A percentile compares a stretch with the other conserved stretches of the same genome.
Conservation (phyloP, 2,329 filamentous ascomycete species). For the Harringtonia lauricola region DNA sequence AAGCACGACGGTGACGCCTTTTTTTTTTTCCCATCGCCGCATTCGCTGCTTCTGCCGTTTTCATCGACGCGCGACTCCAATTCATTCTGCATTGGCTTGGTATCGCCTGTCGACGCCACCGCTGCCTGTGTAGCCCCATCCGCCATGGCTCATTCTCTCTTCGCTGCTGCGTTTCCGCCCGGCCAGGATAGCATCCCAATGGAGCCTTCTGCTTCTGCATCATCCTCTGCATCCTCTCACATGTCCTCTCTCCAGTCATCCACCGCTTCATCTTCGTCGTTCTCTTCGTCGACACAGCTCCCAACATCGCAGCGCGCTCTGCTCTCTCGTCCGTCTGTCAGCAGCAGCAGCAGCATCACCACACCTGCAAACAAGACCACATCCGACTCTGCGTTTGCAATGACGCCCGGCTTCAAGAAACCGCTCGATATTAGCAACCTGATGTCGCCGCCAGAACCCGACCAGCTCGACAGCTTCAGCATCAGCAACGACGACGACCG, state of each 20-base stretch:
- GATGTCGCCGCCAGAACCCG: constrained; percentile 51
- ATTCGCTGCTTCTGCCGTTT: too few species aligned
- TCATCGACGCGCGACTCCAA: too few species aligned
- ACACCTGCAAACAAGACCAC: neutral
- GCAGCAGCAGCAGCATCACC: too few species aligned
- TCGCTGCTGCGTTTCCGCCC: neutral
- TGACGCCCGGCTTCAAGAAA: constrained; percentile 22
- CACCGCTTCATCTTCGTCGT: constrained; percentile 3
- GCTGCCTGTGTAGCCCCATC: too few species aligned
- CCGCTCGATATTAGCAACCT: constrained; percentile 39
- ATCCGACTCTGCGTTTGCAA: neutral
- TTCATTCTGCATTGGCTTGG: too few species aligned
- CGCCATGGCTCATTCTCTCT: neutral
- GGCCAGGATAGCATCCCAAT: constrained; percentile 6
- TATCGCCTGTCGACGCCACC: too few species aligned
- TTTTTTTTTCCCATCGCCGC: neutral
- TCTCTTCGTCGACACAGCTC: constrained; percentile 1
- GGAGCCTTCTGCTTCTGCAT: constrained; percentile 10
- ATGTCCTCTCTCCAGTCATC: constrained; percentile 1
- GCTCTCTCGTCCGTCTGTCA: too few species aligned
- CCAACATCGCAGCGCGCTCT: neutral
- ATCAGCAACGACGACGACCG: constrained; percentile 13
- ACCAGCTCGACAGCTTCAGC: constrained; percentile 40
- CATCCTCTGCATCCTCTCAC: constrained; percentile 2
- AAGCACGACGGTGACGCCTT: neutral